phyloP scores from a whole-genome alignment of 176 grass and related monocot species.

The Puya raimondii region DNA sequence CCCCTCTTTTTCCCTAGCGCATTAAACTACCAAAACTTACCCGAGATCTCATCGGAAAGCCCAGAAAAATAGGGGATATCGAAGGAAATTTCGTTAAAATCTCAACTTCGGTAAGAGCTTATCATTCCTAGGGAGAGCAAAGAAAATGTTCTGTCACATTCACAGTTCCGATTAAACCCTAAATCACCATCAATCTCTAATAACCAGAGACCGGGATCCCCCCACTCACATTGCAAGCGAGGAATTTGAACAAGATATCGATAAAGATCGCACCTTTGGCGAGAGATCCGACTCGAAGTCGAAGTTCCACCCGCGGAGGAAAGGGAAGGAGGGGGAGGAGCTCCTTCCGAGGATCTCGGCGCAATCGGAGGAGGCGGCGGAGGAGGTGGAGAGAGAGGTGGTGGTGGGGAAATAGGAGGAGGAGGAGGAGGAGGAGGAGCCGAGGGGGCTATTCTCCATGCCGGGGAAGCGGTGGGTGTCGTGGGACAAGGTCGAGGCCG shows the following conservation, averaged over 20 bases:
- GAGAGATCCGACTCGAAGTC: slow-evolving; percentile 47
- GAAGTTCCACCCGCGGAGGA: slow-evolving; percentile 75
- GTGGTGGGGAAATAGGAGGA: slow-evolving; percentile 36
- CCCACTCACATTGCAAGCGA: background rate
- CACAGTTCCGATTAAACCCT: no score
- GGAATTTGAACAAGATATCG: background rate
- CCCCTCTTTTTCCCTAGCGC: background rate
- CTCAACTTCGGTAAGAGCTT: no score
- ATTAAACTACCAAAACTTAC: background rate
- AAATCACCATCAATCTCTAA: no score
- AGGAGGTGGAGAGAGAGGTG: slow-evolving; percentile 18
- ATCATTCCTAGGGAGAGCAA: no score
- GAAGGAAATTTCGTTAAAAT: background rate
- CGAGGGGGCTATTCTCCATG: slow-evolving; percentile 74
- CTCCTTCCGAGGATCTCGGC: slow-evolving; percentile 79
- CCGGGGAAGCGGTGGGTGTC: slow-evolving; percentile 81
- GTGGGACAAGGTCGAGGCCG: slow-evolving; percentile 62
- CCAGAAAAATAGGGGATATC: background rate
- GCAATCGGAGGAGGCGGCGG: slow-evolving; percentile 56
- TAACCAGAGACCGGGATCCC: slow-evolving; percentile 12
- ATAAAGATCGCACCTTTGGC: slow-evolving; percentile 50
- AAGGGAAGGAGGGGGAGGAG: slow-evolving; percentile 62
- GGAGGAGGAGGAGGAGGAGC: slow-evolving; percentile 37
- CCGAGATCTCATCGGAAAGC: background rate
- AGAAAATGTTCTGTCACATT: no score